Percentiles rank a stretch among this genome's conserved stretches.
Evolutionary conservation across 352 stramenopile species (phyloP).

Genomic region (Aphanomyces astaci): DNA sequence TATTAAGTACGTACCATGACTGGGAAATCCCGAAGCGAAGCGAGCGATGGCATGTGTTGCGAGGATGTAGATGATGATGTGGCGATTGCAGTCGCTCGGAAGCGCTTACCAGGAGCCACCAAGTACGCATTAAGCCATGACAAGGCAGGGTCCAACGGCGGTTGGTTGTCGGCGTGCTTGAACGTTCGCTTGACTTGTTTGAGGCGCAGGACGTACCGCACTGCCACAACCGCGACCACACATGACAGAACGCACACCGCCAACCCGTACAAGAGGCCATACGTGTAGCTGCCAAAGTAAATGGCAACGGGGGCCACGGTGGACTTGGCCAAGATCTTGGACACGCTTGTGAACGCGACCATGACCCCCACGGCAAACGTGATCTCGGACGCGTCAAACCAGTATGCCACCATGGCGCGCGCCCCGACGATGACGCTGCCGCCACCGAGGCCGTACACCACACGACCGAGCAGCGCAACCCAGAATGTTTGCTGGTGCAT

Average conservation of each 20-base stretch:
- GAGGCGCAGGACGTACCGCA: not conserved
- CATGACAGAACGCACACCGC: conserved; percentile 3
- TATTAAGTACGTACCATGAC: conserved; percentile 4
- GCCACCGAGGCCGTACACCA: conserved; percentile 77
- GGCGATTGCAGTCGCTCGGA: not conserved
- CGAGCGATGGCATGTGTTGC: not conserved
- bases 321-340: conserved; percentile 87
- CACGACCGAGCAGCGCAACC: conserved; percentile 70
- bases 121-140: conserved; percentile 6
- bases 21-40: not conserved
- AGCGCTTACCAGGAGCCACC: not conserved
- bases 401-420: conserved; percentile 69
- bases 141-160: not conserved
- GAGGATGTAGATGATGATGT: no score
- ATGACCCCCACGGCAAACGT: conserved; percentile 84
- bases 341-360: conserved; percentile 84
- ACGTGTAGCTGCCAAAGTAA: conserved; percentile 79
- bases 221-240: not conserved
- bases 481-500: conserved; percentile 62
- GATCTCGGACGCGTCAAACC: conserved; percentile 70
- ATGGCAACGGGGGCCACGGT: conserved; percentile 79
- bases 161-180: not conserved
- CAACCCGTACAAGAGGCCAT: conserved; percentile 22
- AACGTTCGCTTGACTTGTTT: conserved; percentile 3
- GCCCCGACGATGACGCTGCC: conserved; percentile 70